Percentiles rank a stretch among this genome's conserved stretches.
These are phyloP conservation scores for Galeopsis tetrahit DNA, from an alignment of 257 asterid species.

Conservation along the genomic window DNA sequence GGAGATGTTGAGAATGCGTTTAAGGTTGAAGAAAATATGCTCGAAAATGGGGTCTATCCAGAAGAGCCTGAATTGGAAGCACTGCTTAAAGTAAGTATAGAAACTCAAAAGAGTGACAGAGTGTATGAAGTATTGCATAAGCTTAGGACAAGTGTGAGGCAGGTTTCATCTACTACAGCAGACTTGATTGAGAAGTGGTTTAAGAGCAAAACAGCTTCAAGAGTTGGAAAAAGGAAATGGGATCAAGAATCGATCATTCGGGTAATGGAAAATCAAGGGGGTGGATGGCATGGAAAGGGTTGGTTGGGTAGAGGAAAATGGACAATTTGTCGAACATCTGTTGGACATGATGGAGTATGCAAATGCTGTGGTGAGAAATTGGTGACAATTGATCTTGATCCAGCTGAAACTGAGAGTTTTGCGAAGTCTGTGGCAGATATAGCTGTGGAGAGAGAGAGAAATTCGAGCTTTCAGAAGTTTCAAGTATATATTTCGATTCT, in stretches of 20 bases:
- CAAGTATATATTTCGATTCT: conserved; percentile 53
- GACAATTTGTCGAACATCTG: conserved; percentile 51
- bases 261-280: conserved; percentile 70
- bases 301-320: conserved; percentile 90
- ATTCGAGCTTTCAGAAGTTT: conserved; percentile 75
- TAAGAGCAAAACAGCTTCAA: conserved; percentile 65
- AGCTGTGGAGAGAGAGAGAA: conserved; percentile 68
- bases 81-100: conserved; percentile 64
- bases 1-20: conserved; percentile 81
- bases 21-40: conserved; percentile 72
- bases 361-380: conserved; percentile 66
- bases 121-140: conserved; percentile 75
- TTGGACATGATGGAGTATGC: conserved; percentile 73
- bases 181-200: conserved; percentile 80
- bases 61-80: conserved; percentile 84
- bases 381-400: conserved; percentile 83
- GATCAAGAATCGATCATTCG: conserved; percentile 46
- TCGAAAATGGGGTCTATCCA: conserved; percentile 64
- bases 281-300: conserved; percentile 95
- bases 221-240: conserved; percentile 79
- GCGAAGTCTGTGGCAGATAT: conserved; percentile 77
- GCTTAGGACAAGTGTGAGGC: conserved; percentile 74
- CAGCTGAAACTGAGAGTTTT: conserved; percentile 71
- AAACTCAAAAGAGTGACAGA: conserved; percentile 65
- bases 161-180: conserved; percentile 67